Conservation (phyloP, 495 filamentous ascomycete species). For the Penicillium robsamsonii region DNA sequence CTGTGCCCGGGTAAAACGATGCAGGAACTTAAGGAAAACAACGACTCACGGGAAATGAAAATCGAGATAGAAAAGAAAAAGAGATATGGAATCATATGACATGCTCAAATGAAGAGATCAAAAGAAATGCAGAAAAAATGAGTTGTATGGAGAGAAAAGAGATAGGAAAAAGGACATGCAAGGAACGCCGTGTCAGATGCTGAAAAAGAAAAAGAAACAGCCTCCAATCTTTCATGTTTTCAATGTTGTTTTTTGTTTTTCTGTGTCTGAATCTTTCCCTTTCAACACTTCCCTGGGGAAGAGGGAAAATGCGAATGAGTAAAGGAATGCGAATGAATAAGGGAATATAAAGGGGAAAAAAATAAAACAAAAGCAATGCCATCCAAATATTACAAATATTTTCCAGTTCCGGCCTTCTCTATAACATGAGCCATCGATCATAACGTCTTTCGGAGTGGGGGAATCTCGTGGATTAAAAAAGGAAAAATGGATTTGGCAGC, state of each 20-base stretch:
- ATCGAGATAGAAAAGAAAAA: background rate
- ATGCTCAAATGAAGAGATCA: slow-evolving; percentile 12
- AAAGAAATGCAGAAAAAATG: slow-evolving; percentile 4
- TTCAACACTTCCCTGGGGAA: background rate
- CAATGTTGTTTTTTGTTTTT: slow-evolving; percentile 6
- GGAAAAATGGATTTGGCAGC: slow-evolving; percentile 15
- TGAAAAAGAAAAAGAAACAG: slow-evolving; percentile 19
- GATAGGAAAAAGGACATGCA: slow-evolving; percentile 20
- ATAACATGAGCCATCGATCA: slow-evolving; percentile 50
- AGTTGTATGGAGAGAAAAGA: slow-evolving; percentile 13
- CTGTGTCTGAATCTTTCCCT: background rate
- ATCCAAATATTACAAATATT: slow-evolving; percentile 34
- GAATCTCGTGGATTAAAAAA: slow-evolving; percentile 35
- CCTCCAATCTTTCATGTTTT: slow-evolving; percentile 15
- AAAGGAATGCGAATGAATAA: background rate
- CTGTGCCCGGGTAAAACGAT: slow-evolving; percentile 36
- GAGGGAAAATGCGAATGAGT: slow-evolving; percentile 3
- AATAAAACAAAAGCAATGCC: slow-evolving; percentile 18
- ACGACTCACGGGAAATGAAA: slow-evolving; percentile 6
- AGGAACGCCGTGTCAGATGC: slow-evolving; percentile 32
- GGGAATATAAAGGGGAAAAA: slow-evolving; percentile 13
- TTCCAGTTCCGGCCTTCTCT: slow-evolving; percentile 40
- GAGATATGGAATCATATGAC: slow-evolving; percentile 7
- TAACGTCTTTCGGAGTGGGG: slow-evolving; percentile 40
- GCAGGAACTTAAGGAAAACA: slow-evolving; percentile 20